phyloP scores from a whole-genome alignment of 1,284 basidiomycete species.

The Spongiforma sp. region DNA sequence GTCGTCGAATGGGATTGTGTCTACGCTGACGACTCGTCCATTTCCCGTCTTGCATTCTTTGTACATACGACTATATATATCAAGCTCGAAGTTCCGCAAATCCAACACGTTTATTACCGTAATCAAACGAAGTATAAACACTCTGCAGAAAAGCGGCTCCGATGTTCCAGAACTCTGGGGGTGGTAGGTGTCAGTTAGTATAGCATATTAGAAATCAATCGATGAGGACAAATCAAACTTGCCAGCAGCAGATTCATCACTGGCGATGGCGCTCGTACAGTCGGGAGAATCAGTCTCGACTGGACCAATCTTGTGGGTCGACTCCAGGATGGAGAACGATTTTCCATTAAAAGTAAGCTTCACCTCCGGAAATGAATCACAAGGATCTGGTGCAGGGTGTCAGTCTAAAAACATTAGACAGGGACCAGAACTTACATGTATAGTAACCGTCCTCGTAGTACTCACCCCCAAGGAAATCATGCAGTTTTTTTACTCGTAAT shows the following conservation, averaged over 20 bases:
- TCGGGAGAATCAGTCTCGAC: background rate
- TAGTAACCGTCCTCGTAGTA: conserved; percentile 8
- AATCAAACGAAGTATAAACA: conserved; percentile 20
- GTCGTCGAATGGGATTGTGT: too few species aligned
- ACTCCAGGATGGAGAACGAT: background rate
- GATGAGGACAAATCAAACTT: background rate
- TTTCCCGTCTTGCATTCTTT: too few species aligned
- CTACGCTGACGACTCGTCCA: too few species aligned
- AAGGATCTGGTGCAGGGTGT: too few species aligned
- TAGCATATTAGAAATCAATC: background rate
- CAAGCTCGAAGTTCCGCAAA: conserved; percentile 20
- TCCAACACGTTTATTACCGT: conserved; percentile 14
- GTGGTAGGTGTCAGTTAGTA: too few species aligned
- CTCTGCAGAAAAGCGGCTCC: conserved; percentile 21
- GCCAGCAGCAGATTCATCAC: background rate
- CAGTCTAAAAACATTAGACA: background rate
- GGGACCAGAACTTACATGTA: conserved; percentile 2
- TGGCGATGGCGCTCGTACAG: background rate
- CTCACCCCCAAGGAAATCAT: conserved; percentile 9
- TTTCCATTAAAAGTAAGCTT: background rate
- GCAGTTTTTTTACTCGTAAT: conserved; percentile 4
- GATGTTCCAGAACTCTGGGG: conserved; percentile 14
- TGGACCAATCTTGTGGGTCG: background rate
- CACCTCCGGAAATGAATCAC: background rate
- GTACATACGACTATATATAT: background rate